Evolutionary conservation across 805 yeast species (phyloP).

Genomic region (Ogataea neopini): DNA sequence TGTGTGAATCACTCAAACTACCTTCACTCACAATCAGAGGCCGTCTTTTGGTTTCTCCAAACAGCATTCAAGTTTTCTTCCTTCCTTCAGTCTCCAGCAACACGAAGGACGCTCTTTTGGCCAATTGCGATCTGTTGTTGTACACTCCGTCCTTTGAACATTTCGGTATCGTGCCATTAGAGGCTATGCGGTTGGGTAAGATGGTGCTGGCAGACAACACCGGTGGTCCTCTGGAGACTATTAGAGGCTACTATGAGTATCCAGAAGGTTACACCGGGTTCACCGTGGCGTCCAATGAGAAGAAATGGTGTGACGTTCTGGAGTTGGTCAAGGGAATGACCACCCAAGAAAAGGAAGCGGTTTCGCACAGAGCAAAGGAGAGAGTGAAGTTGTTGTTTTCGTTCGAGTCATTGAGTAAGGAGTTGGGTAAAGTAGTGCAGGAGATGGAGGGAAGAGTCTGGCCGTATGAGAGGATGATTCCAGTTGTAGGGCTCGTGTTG

Average conservation of each 20-base stretch:
- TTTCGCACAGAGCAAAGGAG: constrained; percentile 28
- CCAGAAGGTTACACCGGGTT: constrained; percentile 54
- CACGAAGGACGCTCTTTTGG: constrained; percentile 62
- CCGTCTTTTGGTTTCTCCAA: constrained; percentile 17
- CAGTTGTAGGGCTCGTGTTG: not conserved
- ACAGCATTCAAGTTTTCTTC: constrained; percentile 43
- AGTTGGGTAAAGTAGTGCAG: constrained; percentile 20
- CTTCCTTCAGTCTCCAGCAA: constrained; percentile 75
- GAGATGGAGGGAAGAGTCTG: constrained; percentile 13
- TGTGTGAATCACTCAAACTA: constrained; percentile 49
- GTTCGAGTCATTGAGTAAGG: constrained; percentile 43
- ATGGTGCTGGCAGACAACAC: constrained; percentile 84
- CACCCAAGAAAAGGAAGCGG: constrained; percentile 9
- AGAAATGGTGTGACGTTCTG: constrained; percentile 57
- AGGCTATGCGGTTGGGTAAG: constrained; percentile 82
- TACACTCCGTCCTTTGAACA: constrained; percentile 94
- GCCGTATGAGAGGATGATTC: constrained; percentile 5
- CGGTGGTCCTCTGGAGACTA: constrained; percentile 93
- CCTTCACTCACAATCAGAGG: constrained; percentile 41
- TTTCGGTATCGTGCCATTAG: constrained; percentile 97
- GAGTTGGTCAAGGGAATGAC: constrained; percentile 35
- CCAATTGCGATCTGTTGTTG: constrained; percentile 57
- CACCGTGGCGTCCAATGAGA: constrained; percentile 48
- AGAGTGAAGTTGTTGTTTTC: constrained; percentile 45
- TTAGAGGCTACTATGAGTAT: constrained; percentile 38